Base-by-base conservation (phyloP, 306 rosid genomes). In the Pterocarpus santalinus region DNA sequence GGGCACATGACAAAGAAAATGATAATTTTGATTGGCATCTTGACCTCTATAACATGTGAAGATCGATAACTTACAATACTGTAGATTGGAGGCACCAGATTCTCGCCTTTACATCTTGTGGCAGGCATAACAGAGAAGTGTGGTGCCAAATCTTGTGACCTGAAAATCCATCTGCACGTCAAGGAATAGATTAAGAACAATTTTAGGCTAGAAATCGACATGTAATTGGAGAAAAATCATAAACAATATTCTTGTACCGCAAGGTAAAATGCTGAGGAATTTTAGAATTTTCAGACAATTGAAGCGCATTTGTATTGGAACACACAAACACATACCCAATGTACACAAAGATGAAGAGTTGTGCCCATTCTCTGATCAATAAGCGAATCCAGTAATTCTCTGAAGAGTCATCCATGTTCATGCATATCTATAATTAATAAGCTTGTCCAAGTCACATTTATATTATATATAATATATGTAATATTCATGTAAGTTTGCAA, bases 351-450 rank as follows among this genome's bases (percentile, higher is more conserved):
- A 93, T 96, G 89, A 97, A 93, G 81, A 93, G 87, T 16, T 93
- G 94, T 34, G 92, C 91, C 94, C 93, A 92, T 86, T 96, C 99
- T 83, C 97, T 88, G 73, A 96, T 82, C 78, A 96, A 60, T 72
- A 96, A 80, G 69, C 97, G 98, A 81, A 96, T 80, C 97, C 97
- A 90, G 86, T 92, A 96, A 86, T 88, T 88, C 76, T 90, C 91
- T 2, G 89, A 86, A 62, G 99, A 87, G 83, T 86, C 88, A 8
- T 82, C 94, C 83, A 89, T 85, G 91, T 92, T 93, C 75, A 96
- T 84, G 83, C 90, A 88, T 82, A 93, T 85, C 99, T 96, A 88
- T 41, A 82, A 76, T 46, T 55, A 69, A 72, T 58, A 35, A 41
- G 57, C 67, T 69, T 83, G 79, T 73, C 46, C 56, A 73, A 65